These are phyloP conservation scores for Paraphoma sp. DNA, from an alignment of 2,329 filamentous ascomycete species.

Conservation along the genomic window DNA sequence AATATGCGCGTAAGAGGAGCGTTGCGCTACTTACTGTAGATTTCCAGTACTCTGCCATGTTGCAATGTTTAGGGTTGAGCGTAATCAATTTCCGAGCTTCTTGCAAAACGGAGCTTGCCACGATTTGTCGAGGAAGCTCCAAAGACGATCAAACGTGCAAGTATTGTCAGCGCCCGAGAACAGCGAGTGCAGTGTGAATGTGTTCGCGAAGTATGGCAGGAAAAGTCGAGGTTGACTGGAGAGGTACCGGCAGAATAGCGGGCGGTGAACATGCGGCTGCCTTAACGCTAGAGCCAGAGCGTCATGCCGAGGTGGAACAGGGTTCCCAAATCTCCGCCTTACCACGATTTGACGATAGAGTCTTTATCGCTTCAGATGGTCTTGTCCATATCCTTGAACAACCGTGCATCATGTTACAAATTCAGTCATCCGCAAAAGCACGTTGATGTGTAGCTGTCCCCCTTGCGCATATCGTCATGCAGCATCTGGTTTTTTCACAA, in stretches of 20 bases:
- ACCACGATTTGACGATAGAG: too few species aligned
- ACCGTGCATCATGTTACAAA: too few species aligned
- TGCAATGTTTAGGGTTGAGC: neutral
- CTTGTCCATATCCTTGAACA: too few species aligned
- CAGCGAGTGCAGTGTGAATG: neutral
- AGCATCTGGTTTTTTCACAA: too few species aligned
- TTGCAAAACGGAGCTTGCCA: neutral
- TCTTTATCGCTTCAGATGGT: too few species aligned
- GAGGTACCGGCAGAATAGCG: neutral
- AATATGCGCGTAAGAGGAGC: too few species aligned
- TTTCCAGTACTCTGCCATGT: slow-evolving; percentile 98
- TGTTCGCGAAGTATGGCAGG: neutral
- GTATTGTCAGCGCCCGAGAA: neutral
- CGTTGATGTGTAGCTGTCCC: too few species aligned
- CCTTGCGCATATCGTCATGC: too few species aligned
- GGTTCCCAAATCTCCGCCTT: too few species aligned
- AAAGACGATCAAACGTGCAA: neutral
- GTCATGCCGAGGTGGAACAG: too few species aligned
- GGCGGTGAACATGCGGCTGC: neutral
- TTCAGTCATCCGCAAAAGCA: too few species aligned
- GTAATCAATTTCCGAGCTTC: neutral
- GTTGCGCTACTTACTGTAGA: slow-evolving; percentile 67
- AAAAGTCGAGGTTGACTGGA: neutral
- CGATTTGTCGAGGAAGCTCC: neutral
- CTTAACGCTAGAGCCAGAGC: too few species aligned